phyloP scores from a whole-genome alignment of 352 stramenopile genomes.

The Phytophthora vignae region DNA sequence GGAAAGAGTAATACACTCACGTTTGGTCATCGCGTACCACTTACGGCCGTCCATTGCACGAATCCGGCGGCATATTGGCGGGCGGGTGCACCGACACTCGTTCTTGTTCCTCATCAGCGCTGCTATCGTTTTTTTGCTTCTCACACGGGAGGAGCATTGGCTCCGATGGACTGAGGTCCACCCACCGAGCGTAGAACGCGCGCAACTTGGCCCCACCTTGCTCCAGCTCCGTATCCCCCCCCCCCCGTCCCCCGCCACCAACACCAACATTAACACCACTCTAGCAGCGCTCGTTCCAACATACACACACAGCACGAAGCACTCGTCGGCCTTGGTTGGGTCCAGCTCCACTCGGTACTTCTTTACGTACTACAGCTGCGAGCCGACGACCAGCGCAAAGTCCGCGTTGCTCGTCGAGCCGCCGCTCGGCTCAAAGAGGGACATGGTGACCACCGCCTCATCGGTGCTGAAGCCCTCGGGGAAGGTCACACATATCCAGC shows the following conservation, averaged over 20 bases:
- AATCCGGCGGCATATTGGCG: constrained; percentile 33
- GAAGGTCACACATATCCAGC: constrained; percentile 40
- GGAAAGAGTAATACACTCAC: constrained; percentile 10
- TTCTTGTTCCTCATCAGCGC: not conserved
- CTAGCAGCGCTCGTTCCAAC: not conserved
- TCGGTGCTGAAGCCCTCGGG: constrained; percentile 23
- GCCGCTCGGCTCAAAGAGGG: constrained; percentile 34
- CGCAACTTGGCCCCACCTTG: constrained; percentile 23
- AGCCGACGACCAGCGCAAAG: constrained; percentile 41
- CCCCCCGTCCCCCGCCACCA: too few relatives aligned
- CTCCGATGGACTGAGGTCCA: constrained; percentile 45
- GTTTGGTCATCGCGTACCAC: constrained; percentile 60
- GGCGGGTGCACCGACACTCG: constrained; percentile 31
- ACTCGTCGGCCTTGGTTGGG: constrained; percentile 12
- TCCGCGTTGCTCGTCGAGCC: constrained; percentile 1
- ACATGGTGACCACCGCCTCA: constrained; percentile 37
- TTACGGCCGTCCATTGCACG: constrained; percentile 48
- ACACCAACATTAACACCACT: too few relatives aligned
- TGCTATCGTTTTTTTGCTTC: not conserved
- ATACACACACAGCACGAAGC: constrained; percentile 39
- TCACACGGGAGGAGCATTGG: constrained; percentile 33
- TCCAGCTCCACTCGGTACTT: constrained; percentile 46
- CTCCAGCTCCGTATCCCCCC: not conserved
- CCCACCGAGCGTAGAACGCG: constrained; percentile 40
- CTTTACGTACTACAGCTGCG: constrained; percentile 32